Evolutionary conservation across 163 green algal species (phyloP).

Genomic region (Chloromonas sp.): DNA sequence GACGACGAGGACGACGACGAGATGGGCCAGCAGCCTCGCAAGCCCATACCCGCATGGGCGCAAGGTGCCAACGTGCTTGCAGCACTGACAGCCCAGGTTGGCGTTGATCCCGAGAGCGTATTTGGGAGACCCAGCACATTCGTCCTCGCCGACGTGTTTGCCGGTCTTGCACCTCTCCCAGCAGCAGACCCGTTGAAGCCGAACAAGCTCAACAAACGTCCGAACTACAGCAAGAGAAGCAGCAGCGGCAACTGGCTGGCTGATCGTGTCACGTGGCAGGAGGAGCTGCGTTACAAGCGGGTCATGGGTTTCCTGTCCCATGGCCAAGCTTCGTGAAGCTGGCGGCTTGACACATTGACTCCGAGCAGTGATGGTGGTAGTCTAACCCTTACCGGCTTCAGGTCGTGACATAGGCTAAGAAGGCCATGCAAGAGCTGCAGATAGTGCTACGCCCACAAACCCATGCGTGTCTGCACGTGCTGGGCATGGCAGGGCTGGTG

Average conservation of each 20-base stretch:
- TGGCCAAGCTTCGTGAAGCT: too few relatives aligned
- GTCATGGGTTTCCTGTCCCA: constrained; percentile 64
- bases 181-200: constrained; percentile 18
- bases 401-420: too few relatives aligned
- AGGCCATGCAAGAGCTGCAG: too few relatives aligned
- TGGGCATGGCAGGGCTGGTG: too few relatives aligned
- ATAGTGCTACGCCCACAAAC: too few relatives aligned
- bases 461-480: too few relatives aligned
- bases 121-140: background rate
- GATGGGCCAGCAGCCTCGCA: background rate
- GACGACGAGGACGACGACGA: background rate
- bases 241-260: constrained; percentile 75
- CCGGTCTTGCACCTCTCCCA: background rate
- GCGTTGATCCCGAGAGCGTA: background rate
- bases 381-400: too few relatives aligned
- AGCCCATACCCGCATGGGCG: background rate
- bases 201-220: constrained; percentile 30
- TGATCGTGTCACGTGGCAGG: constrained; percentile 71
- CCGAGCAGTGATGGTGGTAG: too few relatives aligned
- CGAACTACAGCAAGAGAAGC: constrained; percentile 30
- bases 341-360: too few relatives aligned
- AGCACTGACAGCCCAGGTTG: background rate
- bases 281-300: constrained; percentile 73
- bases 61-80: background rate
- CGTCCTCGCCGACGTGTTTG: background rate